Percentiles rank a stretch among this genome's conserved stretches.
Conservation (phyloP, 352 stramenopile genomes). For the Pythium phragmitis region DNA sequence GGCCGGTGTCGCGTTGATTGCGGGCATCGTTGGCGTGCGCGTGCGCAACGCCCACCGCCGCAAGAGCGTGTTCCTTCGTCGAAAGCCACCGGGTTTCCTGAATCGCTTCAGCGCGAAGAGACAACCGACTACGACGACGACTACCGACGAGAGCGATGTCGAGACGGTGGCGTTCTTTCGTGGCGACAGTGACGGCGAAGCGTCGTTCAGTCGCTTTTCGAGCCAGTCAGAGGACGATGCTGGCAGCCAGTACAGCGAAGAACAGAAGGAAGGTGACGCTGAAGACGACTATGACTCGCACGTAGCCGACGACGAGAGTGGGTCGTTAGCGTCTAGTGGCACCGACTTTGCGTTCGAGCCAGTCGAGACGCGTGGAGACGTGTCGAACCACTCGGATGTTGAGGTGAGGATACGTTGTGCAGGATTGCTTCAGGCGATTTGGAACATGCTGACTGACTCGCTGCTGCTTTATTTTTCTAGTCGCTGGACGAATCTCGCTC, state of each 20-base stretch:
- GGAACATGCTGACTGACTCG: not conserved
- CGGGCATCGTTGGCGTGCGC: conserved; percentile 42
- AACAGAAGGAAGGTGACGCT: conserved; percentile 22
- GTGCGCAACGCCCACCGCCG: conserved; percentile 50
- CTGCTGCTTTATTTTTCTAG: not conserved
- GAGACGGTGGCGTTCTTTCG: conserved; percentile 53
- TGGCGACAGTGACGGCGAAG: conserved; percentile 26
- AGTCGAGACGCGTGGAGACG: conserved; percentile 5
- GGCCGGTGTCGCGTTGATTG: conserved; percentile 39
- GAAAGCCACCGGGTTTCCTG: conserved; percentile 7
- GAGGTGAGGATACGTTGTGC: conserved; percentile 5
- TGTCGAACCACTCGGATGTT: conserved; percentile 13
- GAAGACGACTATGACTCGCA: conserved; percentile 2
- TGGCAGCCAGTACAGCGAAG: conserved; percentile 15
- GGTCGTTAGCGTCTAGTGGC: conserved; percentile 1
- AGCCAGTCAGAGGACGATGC: conserved; percentile 28
- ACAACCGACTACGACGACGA: not conserved
- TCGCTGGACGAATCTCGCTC: conserved; percentile 14
- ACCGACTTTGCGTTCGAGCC: conserved; percentile 23
- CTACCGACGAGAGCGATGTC: conserved; percentile 31
- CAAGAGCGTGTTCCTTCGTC: conserved; percentile 47
- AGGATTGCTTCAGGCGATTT: not conserved
- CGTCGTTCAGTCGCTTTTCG: conserved; percentile 35
- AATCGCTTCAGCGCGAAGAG: not conserved
- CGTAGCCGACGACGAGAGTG: conserved; percentile 12